Percentiles rank a stretch among this genome's conserved stretches.
These are phyloP conservation scores for Colletotrichum sp. DNA, from an alignment of 2,329 filamentous ascomycete genomes.

Conservation along the genomic window DNA sequence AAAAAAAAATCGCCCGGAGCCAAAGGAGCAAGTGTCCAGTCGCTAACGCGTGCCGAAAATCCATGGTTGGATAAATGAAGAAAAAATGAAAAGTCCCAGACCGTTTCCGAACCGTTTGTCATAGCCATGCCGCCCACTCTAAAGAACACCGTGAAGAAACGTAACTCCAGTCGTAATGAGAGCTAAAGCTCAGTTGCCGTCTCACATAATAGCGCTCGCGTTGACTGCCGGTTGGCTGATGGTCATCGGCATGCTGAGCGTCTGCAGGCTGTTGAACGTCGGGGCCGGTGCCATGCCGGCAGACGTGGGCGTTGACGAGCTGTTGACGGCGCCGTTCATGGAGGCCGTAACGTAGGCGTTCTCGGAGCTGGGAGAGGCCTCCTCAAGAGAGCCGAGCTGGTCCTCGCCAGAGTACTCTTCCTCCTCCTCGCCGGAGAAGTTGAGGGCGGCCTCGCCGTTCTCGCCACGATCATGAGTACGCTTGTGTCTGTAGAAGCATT, in stretches of 20 bases:
- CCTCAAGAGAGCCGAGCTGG: slow-evolving; percentile 80
- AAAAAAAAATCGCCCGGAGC: slow-evolving; percentile 1
- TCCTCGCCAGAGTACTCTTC: slow-evolving; percentile 85
- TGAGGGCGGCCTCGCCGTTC: slow-evolving; percentile 61
- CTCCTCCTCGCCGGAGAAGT: slow-evolving; percentile 81
- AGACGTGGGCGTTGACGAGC: slow-evolving; percentile 27
- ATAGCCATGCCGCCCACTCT: slow-evolving; percentile 21
- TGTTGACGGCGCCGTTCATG: slow-evolving; percentile 49
- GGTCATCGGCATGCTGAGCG: slow-evolving; percentile 68
- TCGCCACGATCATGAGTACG: slow-evolving; percentile 71
- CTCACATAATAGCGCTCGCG: slow-evolving; percentile 50
- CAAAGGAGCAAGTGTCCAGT: slow-evolving; percentile 9
- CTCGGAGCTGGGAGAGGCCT: slow-evolving; percentile 77
- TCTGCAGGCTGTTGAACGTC: slow-evolving; percentile 63
- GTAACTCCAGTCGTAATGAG: slow-evolving; percentile 21
- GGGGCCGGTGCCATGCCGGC: slow-evolving; percentile 30
- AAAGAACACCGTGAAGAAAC: slow-evolving; percentile 20
- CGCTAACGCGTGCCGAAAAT: slow-evolving; percentile 13
- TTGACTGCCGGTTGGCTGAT: slow-evolving; percentile 61
- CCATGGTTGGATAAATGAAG: slow-evolving; percentile 15
- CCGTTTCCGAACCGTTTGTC: slow-evolving; percentile 11
- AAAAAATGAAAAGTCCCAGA: slow-evolving; percentile 16
- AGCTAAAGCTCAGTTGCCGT: slow-evolving; percentile 5
- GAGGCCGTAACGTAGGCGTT: slow-evolving; percentile 63
- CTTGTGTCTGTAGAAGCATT: slow-evolving; percentile 77